Base-by-base conservation (phyloP, 352 stramenopile genomes). In the Discostella stelligera region DNA sequence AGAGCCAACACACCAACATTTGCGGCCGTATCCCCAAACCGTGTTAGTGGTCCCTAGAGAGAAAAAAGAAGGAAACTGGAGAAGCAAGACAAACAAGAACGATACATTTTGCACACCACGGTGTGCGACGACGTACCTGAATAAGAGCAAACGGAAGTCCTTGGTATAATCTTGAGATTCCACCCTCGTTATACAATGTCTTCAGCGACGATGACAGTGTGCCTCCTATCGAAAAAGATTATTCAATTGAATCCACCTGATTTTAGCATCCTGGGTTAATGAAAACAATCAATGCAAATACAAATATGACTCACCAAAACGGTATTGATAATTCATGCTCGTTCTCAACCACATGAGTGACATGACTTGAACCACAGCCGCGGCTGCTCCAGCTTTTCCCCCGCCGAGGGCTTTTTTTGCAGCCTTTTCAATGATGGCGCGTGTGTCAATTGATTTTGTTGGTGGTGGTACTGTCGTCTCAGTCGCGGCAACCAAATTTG, bases 1-100 rank as follows among this genome's bases (percentile, higher is more conserved):
- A 96, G 69, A 23, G 84, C 82, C 44, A 97, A 68, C 39, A 96
- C 89, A n/a, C 93, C 92, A 63, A 94, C 91, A 81, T 97, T 97
- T 2, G 94, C 93, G 21, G 93, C 93, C 10, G 93, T 96, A 70
- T 97, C 94, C 44, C 93, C 94, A 78, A 97, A 97, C 58, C 90
- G 77, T 27, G 89, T 94, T 9, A 97, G 66, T 9, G 94, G 94
- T 14, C 93, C 94, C 77, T 77, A 16, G 8, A 32, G 9, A 55
- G 53, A 61, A 21, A 4, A 18, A 4, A 18, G 13, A 61, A 20
- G 53, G 2, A 37, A 27, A 61, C 9, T 14, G 20, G 23, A 27
- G 32, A 94, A 56, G 4, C 2, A 18, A 65, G 60, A 54, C 27
- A 25, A 8, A 50, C 10, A 30, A 46, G n/a, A n/a, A 20, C 27